These are phyloP conservation scores for Geranomyces michiganensis DNA, from an alignment of 192 early-diverging fungal genomes.

Conservation along the genomic window DNA sequence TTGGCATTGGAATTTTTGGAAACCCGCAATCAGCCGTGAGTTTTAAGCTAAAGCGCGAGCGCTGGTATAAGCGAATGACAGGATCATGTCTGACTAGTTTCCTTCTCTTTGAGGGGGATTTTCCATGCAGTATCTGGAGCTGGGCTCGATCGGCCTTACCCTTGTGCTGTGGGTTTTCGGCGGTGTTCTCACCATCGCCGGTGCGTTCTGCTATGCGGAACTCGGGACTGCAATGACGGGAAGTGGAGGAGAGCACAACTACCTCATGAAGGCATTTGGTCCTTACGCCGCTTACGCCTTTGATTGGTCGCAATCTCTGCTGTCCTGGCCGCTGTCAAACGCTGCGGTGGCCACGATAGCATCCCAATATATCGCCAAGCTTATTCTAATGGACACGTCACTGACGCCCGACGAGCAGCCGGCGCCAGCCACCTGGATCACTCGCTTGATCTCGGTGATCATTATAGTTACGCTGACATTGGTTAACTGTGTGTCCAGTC, in stretches of 20 bases:
- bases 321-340: slow-evolving; percentile 9
- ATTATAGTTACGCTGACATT: neutral
- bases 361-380: slow-evolving; percentile 5
- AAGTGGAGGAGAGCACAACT: neutral
- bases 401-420: slow-evolving; percentile 10
- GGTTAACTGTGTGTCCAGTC: slow-evolving; percentile 1
- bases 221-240: slow-evolving; percentile 3
- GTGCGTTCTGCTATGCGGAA: slow-evolving; percentile 19
- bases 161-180: neutral
- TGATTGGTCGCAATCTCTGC: slow-evolving; percentile 11
- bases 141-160: slow-evolving; percentile 8
- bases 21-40: slow-evolving; percentile 8
- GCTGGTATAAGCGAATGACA: no score
- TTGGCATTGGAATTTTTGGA: slow-evolving; percentile 13
- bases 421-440: neutral
- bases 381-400: neutral
- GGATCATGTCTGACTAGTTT: no score
- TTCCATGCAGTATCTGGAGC: neutral
- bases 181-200: slow-evolving; percentile 10
- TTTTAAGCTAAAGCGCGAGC: no score
- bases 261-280: slow-evolving; percentile 5
- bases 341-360: slow-evolving; percentile 3
- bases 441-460: neutral
- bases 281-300: slow-evolving; percentile 9
- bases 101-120: no score